Conservation (phyloP, 1,139 yeast species). For the Waltiozyma sp. region DNA sequence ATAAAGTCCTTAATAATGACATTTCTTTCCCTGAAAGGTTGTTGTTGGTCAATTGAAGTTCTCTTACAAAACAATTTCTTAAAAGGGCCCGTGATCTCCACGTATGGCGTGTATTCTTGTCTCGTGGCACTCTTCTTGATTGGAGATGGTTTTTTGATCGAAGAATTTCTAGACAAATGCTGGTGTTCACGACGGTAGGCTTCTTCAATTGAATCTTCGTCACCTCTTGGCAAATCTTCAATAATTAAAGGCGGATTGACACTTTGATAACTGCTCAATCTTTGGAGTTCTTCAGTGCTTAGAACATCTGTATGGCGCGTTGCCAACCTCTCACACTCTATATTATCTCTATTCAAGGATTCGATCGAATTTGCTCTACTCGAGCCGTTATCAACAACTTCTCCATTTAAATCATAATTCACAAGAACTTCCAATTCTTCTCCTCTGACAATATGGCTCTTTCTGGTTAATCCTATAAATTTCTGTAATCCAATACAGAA, state of each 20-base stretch:
- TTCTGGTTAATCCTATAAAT: constrained; percentile 17
- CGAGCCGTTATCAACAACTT: background rate
- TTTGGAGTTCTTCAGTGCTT: constrained; percentile 1
- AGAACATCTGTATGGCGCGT: background rate
- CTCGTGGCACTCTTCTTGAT: background rate
- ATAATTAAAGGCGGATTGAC: constrained; percentile 11
- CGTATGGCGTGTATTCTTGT: constrained; percentile 11
- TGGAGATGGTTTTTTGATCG: background rate
- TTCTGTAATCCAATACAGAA: constrained; percentile 31
- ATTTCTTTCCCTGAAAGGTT: constrained; percentile 3
- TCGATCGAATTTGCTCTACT: constrained; percentile 4
- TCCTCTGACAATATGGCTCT: constrained; percentile 18
- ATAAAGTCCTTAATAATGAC: constrained; percentile 28
- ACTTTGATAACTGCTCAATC: constrained; percentile 6
- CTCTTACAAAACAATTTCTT: constrained; percentile 15
- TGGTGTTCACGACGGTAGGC: constrained; percentile 5
- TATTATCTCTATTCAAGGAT: background rate
- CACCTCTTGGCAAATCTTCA: constrained; percentile 16
- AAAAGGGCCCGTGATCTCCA: constrained; percentile 2
- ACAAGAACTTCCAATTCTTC: constrained; percentile 16
- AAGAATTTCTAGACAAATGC: background rate
- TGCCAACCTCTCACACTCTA: background rate
- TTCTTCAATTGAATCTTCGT: constrained; percentile 14
- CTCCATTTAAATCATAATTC: constrained; percentile 6
- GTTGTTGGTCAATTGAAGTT: constrained; percentile 12